phyloP scores from a whole-genome alignment of 352 stramenopile genomes.

The Globisporangium yorkense region DNA sequence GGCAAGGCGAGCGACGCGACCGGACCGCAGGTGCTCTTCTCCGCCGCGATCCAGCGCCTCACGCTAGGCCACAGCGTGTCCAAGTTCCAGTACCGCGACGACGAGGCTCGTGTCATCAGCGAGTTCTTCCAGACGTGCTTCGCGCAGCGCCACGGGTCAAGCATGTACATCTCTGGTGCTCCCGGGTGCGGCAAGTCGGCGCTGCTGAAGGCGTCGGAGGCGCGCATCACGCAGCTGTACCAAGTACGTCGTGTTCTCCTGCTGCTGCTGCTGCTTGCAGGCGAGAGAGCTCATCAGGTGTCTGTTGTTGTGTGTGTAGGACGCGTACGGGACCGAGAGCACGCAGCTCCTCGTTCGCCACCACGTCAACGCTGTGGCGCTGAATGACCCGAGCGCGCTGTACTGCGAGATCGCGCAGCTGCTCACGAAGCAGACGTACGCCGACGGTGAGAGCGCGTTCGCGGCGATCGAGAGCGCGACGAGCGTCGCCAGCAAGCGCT shows the following conservation, averaged over 20 bases:
- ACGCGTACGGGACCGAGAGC: constrained; percentile 16
- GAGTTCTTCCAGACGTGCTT: constrained; percentile 64
- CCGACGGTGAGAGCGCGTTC: constrained; percentile 43
- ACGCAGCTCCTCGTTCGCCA: constrained; percentile 34
- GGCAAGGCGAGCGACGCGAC: constrained; percentile 11
- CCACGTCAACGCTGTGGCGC: constrained; percentile 72
- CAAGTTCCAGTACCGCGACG: constrained; percentile 52
- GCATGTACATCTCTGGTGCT: constrained; percentile 73
- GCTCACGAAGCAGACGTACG: constrained; percentile 43
- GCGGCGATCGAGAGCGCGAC: constrained; percentile 57
- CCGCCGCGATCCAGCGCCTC: constrained; percentile 42
- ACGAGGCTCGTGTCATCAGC: constrained; percentile 43
- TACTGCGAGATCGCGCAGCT: constrained; percentile 51
- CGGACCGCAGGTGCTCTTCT: constrained; percentile 15
- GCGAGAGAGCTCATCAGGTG: not conserved
- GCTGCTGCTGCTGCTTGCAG: not conserved
- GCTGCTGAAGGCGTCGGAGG: constrained; percentile 49
- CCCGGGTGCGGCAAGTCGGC: constrained; percentile 78
- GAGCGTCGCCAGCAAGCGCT: constrained; percentile 32
- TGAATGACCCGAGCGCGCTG: constrained; percentile 41
- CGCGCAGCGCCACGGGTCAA: constrained; percentile 35
- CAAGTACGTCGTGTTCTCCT: constrained; percentile 21
- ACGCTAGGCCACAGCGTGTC: constrained; percentile 37
- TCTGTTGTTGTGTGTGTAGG: constrained; percentile 5
- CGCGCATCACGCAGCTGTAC: constrained; percentile 44